Percentiles rank a stretch among this genome's conserved stretches.
phyloP scores from a whole-genome alignment of 805 yeast genomes.

The Candida sithepensis region DNA sequence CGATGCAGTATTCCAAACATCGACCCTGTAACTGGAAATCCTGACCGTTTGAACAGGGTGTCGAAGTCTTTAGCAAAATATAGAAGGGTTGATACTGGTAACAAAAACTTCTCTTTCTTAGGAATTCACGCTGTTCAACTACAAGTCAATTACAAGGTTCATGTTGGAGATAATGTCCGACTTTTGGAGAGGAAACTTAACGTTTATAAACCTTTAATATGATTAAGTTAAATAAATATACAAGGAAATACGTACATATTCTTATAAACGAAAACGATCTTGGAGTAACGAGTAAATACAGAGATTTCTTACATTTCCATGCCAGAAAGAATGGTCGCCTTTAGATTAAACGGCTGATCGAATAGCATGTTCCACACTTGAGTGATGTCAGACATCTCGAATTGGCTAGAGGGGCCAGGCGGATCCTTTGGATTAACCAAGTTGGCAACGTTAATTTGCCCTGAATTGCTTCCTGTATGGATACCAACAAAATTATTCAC shows the following conservation, averaged over 20 bases:
- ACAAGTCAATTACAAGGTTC: slow-evolving; percentile 17
- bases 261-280: too few species aligned
- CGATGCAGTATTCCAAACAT: slow-evolving; percentile 27
- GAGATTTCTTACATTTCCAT: background rate
- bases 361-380: slow-evolving; percentile 19
- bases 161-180: slow-evolving; percentile 19
- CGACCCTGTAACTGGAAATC: slow-evolving; percentile 14
- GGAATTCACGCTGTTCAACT: slow-evolving; percentile 24
- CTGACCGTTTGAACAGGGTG: slow-evolving; percentile 15
- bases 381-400: slow-evolving; percentile 9
- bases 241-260: too few species aligned
- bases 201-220: slow-evolving; percentile 7
- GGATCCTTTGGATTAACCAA: background rate
- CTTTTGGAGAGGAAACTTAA: slow-evolving; percentile 18
- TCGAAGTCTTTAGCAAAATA: slow-evolving; percentile 19
- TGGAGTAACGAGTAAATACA: too few species aligned
- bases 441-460: background rate
- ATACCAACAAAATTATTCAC: background rate
- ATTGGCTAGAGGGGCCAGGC: background rate
- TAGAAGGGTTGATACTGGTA: slow-evolving; percentile 22
- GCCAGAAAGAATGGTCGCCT: slow-evolving; percentile 17
- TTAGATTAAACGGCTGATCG: slow-evolving; percentile 18
- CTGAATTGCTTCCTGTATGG: background rate
- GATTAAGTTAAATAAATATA: too few species aligned
- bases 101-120: slow-evolving; percentile 12